Evolutionary conservation across 495 filamentous ascomycete species (phyloP).

Genomic region (Neurospora tetrasperma): DNA sequence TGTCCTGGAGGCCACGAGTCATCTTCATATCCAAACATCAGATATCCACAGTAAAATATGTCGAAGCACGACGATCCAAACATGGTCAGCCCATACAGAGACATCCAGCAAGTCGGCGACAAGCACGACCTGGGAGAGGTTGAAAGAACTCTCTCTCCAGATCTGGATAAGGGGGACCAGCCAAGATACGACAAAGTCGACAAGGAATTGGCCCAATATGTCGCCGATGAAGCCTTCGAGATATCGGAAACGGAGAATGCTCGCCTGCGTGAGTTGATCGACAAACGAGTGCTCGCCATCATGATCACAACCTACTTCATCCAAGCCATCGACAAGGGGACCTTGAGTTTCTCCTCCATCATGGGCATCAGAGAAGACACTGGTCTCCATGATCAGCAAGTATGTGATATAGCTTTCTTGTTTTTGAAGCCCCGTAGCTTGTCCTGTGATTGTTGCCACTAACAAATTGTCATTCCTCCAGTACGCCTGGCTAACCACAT

Average conservation of each 20-base stretch:
- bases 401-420: constrained; percentile 4
- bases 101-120: constrained; percentile 4
- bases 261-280: constrained; percentile 41
- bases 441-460: neutral
- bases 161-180: constrained; percentile 31
- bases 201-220: constrained; percentile 54
- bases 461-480: constrained; percentile 2
- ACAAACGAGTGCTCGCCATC: constrained; percentile 38
- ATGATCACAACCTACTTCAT: constrained; percentile 57
- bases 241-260: constrained; percentile 46
- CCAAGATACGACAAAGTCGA: constrained; percentile 48
- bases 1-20: neutral
- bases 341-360: constrained; percentile 57
- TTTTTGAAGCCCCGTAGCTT: neutral
- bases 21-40: neutral
- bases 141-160: constrained; percentile 32
- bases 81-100: neutral
- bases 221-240: constrained; percentile 35
- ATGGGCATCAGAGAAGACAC: constrained; percentile 55
- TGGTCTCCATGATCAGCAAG: constrained; percentile 39
- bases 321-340: constrained; percentile 65
- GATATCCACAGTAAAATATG: neutral
- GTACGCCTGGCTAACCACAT: constrained; percentile 44
- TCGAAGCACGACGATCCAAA: neutral
- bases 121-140: constrained; percentile 38